phyloP scores from a whole-genome alignment of 164 flowering plant species.

The Magnolia kwangsiensis region DNA sequence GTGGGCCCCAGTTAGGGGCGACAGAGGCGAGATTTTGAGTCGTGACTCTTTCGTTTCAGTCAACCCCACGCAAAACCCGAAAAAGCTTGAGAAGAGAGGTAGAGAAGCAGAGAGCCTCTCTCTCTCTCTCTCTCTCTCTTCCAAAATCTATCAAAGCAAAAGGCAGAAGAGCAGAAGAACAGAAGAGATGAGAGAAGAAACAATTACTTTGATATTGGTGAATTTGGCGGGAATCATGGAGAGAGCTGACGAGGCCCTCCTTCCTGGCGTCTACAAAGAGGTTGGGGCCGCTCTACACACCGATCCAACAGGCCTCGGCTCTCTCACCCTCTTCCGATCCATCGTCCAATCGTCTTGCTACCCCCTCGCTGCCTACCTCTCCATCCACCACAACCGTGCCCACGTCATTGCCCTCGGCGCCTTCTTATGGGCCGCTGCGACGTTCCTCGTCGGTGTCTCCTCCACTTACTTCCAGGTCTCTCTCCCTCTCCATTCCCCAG shows the following conservation, averaged over 20 bases:
- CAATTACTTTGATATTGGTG: conserved; percentile 60
- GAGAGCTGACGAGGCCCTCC: conserved; percentile 78
- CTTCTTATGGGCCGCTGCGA: conserved; percentile 87
- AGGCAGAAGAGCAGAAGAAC: not conserved
- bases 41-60: not conserved
- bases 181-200: conserved; percentile 44
- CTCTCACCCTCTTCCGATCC: conserved; percentile 72
- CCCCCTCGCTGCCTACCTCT: conserved; percentile 69
- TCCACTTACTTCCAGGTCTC: conserved; percentile 67
- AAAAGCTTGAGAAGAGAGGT: too few species aligned
- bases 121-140: not conserved
- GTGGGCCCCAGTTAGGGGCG: not conserved
- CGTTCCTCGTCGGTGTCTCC: conserved; percentile 82
- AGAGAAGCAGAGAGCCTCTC: not conserved
- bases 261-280: conserved; percentile 84
- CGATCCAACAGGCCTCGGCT: conserved; percentile 70
- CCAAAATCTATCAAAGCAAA: not conserved
- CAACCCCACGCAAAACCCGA: not conserved
- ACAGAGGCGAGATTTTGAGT: not conserved
- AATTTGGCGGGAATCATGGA: conserved; percentile 85
- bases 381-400: conserved; percentile 67
- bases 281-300: conserved; percentile 78
- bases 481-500: not conserved
- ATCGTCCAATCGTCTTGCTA: conserved; percentile 75
- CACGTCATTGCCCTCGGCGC: conserved; percentile 85